Base-by-base conservation (phyloP, 305 asterid genomes). In the Fraxinus xanthoxyloides region DNA sequence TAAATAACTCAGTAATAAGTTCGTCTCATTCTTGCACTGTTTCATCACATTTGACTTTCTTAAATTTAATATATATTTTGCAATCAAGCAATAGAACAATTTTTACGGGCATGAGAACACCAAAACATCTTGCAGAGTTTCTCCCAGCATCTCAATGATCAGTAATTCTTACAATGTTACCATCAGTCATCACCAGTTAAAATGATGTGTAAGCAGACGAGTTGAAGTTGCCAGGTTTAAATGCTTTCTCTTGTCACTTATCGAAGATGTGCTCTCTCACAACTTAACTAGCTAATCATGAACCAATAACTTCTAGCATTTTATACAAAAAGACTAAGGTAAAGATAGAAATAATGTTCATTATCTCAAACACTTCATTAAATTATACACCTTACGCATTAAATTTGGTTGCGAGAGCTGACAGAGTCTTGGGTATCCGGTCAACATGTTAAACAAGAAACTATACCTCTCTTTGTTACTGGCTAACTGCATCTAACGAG, bases 61-160 rank as follows among this genome's bases (percentile, higher is more conserved):
- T 72, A 32, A 6, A 31, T 70, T 70, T 17, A 70, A 70, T 70
- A 12, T 17, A 38, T 15, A 17, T 17, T 17, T 31, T 72, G 46
- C 26, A 72, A 72, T 15, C 26, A 17, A 32, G 46, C 76, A 72
- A 32, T 30, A 17, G 26, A 70, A 30, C 46, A 70, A 70, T 31
- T 70, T 17, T n/a, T 69, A 13, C 24, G n/a, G 76, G 46, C 19
- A 67, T 13, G 43, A 70, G 46, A 70, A 70, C 76, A 32, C 76
- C 26, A 17, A 70, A 70, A 70, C 4, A 70, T 5, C 43, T 70
- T 31, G 24, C 12, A 2, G 12, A 7, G 46, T 17, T 70, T 15
- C 38, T 70, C 76, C 43, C 76, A 70, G 76, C 40, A 28, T 69
- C 75, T 69, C 75, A 69, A 69, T 17, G 75, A 38, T 69, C 38